These are phyloP conservation scores for Medicago lupulina DNA, from an alignment of 306 rosid genomes.

Conservation along the genomic window DNA sequence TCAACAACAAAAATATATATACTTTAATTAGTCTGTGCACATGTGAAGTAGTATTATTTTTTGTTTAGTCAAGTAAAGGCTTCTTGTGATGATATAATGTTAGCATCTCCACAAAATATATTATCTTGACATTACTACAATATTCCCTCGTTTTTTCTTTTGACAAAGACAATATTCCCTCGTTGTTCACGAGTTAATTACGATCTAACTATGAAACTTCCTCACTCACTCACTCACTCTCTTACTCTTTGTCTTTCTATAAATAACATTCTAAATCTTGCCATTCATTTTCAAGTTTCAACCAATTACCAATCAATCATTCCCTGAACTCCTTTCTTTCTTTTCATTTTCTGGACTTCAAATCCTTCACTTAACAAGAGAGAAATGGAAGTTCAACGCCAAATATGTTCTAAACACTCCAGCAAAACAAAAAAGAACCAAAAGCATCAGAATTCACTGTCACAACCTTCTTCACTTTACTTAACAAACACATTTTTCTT, in stretches of 20 bases:
- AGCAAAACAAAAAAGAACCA: slow-evolving; percentile 30
- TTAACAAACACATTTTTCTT: slow-evolving; percentile 71
- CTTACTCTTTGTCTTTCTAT: not conserved
- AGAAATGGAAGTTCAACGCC: slow-evolving; percentile 58
- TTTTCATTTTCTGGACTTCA: not conserved
- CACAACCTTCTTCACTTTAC: slow-evolving; percentile 29
- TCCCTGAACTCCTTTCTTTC: not conserved
- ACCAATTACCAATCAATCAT: not conserved
- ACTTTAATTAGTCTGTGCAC: too few relatives aligned
- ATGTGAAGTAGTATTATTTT: not conserved
- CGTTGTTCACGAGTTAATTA: slow-evolving; percentile 2
- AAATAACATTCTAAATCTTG: not conserved
- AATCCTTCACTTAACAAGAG: not conserved
- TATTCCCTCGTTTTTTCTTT: slow-evolving; percentile 13
- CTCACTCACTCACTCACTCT: not conserved
- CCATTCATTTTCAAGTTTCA: not conserved
- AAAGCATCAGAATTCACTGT: slow-evolving; percentile 25
- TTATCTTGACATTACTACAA: not conserved
- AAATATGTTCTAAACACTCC: not conserved
- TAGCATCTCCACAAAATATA: not conserved
- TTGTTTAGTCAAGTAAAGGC: not conserved
- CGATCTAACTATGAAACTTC: not conserved
- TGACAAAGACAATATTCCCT: not conserved
- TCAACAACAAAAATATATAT: too few relatives aligned
- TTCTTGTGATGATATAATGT: not conserved